Base-by-base conservation (phyloP, 2,329 filamentous ascomycete genomes). In the Proliferodiscus dingleyae region DNA sequence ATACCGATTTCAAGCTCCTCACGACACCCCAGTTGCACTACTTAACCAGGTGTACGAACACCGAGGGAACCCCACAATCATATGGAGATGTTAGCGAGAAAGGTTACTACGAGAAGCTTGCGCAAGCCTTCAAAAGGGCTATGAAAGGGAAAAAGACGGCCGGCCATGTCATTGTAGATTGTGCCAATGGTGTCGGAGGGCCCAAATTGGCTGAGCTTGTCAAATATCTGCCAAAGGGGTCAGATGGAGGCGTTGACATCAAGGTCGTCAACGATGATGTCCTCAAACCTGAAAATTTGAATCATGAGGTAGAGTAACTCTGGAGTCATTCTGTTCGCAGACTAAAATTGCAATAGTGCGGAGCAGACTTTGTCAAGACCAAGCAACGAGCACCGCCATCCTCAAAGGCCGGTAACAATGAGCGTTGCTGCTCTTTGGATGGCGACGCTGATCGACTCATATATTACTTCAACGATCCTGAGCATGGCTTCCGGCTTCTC, bases 1-100 rank as follows among this genome's bases (percentile, higher is more conserved):
- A 80, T 63, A 81, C 81, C 62, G 91, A 97, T 72, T 91, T 83
- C 71, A 93, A 91, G 68, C 83, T 90, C 64, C 75, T 96, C 61
- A 97, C 93, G 10, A 98, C 93, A 3, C 93, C 93, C n/a, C 93
- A 97, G 71, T 78, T 98, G 47, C 93, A 98, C 72, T 98, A 98
- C 69, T 76, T 97, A 54, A 91, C 91, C 24, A 87, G 93, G 54
- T 95, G 90, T 67, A 80, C 89, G 69, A 98, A 98, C 71, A 97
- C 91, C 1, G 79, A 93, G 60, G 87, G 86, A 50, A 94, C 88
- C 2, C 83, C 86, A 45, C 83, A 89, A 57, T 80, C 89, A 15
- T 98, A 97, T 64, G 93, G 93, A 46, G 82, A 89, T 63, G 80
- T 89, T 43, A 95, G 86, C 51, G 91, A 97, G 71, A 74, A 81